Percentiles rank a stretch among this genome's conserved stretches.
phyloP scores from a whole-genome alignment of 2,329 filamentous ascomycete species.

The Lachnellula suecica region DNA sequence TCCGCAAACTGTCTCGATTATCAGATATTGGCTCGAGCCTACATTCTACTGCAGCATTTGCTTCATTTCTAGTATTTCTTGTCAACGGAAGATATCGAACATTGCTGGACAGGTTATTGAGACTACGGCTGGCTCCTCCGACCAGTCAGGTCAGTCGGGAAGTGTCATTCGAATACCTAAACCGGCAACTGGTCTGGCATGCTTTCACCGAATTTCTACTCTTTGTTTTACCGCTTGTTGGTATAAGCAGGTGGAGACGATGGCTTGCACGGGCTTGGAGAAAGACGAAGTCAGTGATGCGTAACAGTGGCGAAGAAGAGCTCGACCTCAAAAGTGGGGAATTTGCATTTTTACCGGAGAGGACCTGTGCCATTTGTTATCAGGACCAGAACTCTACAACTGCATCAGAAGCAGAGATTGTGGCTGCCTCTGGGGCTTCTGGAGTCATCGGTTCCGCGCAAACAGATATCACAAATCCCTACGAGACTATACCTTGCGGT shows the following conservation, averaged over 20 bases:
- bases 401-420: slow-evolving; percentile 71
- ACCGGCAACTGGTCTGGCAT: slow-evolving; percentile 97
- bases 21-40: slow-evolving; percentile 69
- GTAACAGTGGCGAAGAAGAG: slow-evolving; percentile 48
- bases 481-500: slow-evolving; percentile 84
- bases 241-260: slow-evolving; percentile 87
- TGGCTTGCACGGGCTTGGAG: slow-evolving; percentile 89
- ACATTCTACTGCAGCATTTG: slow-evolving; percentile 79
- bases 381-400: slow-evolving; percentile 79
- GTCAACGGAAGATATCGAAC: slow-evolving; percentile 90
- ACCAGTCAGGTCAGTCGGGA: slow-evolving; percentile 85
- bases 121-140: slow-evolving; percentile 81
- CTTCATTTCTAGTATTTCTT: slow-evolving; percentile 87
- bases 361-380: slow-evolving; percentile 97
- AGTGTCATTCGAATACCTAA: slow-evolving; percentile 96
- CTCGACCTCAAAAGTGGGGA: slow-evolving; percentile 65
- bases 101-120: slow-evolving; percentile 78
- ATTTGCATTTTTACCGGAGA: slow-evolving; percentile 81
- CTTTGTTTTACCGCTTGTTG: slow-evolving; percentile 94
- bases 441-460: slow-evolving; percentile 84
- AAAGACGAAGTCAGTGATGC: slow-evolving; percentile 67
- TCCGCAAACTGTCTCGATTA: slow-evolving; percentile 62
- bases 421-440: slow-evolving; percentile 65
- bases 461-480: slow-evolving; percentile 95
- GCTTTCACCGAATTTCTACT: slow-evolving; percentile 99